Conservation (phyloP, 331 rosid genomes). For the Telfairia occidentalis region DNA sequence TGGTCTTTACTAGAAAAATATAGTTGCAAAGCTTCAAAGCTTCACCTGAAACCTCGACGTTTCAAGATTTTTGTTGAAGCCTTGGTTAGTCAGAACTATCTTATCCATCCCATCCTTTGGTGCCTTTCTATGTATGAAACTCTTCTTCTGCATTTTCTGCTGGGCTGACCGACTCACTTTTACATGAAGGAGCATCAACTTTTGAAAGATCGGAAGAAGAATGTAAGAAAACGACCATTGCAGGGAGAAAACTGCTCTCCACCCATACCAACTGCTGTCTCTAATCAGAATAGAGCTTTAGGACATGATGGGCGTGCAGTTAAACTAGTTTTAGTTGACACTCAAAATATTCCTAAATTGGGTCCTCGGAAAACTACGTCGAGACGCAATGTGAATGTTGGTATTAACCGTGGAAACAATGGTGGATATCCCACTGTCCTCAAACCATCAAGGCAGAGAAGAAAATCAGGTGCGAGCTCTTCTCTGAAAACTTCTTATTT, state of each 20-base stretch:
- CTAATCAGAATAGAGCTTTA: constrained; percentile 56
- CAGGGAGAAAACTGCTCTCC: constrained; percentile 59
- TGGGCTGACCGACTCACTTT: constrained; percentile 37
- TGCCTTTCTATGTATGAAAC: constrained; percentile 9
- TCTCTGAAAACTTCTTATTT: not conserved
- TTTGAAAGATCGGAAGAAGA: constrained; percentile 86
- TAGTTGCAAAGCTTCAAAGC: constrained; percentile 99
- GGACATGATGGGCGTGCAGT: constrained; percentile 61
- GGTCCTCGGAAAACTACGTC: constrained; percentile 65
- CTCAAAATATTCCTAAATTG: constrained; percentile 75
- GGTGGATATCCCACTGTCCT: constrained; percentile 63
- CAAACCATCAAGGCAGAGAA: constrained; percentile 75
- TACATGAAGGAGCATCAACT: constrained; percentile 89
- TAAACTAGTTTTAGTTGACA: constrained; percentile 72
- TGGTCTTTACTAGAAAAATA: constrained; percentile 97
- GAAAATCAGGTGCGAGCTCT: constrained; percentile 58
- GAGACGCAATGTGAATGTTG: constrained; percentile 57
- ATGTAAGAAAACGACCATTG: constrained; percentile 54
- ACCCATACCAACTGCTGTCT: constrained; percentile 27
- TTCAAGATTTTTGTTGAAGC: constrained; percentile 92
- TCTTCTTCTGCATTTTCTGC: constrained; percentile 21
- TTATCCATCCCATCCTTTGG: constrained; percentile 15
- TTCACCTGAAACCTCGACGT: constrained; percentile 91
- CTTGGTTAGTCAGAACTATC: constrained; percentile 54
- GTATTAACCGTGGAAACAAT: constrained; percentile 57